Evolutionary conservation across 1,284 basidiomycete species (phyloP).

Genomic region (Ustilago shanxiensis): DNA sequence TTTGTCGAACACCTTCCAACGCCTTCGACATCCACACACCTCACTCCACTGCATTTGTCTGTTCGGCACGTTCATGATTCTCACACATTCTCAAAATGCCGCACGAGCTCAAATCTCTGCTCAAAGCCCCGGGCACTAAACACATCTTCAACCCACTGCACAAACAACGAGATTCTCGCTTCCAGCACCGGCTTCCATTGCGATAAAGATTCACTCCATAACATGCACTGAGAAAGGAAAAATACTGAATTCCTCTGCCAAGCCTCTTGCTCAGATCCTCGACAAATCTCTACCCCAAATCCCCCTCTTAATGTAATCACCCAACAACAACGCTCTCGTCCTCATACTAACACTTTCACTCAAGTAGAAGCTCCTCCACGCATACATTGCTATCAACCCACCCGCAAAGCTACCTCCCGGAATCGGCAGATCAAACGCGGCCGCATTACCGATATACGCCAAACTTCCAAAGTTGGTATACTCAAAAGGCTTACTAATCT

Average conservation of each 20-base stretch:
- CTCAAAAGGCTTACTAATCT: slow-evolving; percentile 60
- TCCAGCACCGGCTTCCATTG: not conserved
- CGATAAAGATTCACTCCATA: not conserved
- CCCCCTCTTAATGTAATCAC: slow-evolving; percentile 66
- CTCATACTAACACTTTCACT: slow-evolving; percentile 62
- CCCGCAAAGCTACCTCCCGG: slow-evolving; percentile 66
- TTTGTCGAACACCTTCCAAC: too few species aligned
- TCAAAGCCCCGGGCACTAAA: too few species aligned
- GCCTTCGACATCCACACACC: too few species aligned
- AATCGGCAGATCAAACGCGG: slow-evolving; percentile 67
- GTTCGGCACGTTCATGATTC: too few species aligned
- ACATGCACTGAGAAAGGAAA: not conserved
- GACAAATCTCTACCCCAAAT: slow-evolving; percentile 64
- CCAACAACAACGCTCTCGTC: slow-evolving; percentile 63
- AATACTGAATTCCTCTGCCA: not conserved
- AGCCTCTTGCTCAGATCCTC: slow-evolving; percentile 24
- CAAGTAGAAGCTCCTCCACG: slow-evolving; percentile 60
- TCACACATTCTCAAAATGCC: too few species aligned
- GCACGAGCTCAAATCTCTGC: too few species aligned
- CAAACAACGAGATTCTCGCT: too few species aligned
- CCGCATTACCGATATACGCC: slow-evolving; percentile 69
- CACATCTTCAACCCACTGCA: too few species aligned
- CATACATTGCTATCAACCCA: slow-evolving; percentile 68
- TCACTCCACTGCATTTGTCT: too few species aligned
- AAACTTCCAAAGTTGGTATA: slow-evolving; percentile 64